These are phyloP conservation scores for Penicillium paradoxum DNA, from an alignment of 495 filamentous ascomycete species.

Conservation along the genomic window DNA sequence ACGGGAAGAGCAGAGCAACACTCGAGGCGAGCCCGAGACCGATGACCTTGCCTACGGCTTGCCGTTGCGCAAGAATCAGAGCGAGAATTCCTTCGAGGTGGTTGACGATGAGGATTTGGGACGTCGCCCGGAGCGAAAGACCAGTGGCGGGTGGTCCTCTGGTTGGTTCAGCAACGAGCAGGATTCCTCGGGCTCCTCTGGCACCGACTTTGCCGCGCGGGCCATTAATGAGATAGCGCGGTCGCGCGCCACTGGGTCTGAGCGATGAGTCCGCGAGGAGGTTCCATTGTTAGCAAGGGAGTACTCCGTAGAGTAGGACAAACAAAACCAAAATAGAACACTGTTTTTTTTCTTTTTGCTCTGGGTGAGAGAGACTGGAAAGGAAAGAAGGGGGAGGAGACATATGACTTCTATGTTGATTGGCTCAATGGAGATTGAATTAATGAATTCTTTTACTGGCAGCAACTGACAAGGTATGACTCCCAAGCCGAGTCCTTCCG, in stretches of 20 bases:
- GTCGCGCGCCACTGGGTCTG: slow-evolving; percentile 17
- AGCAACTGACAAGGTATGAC: neutral
- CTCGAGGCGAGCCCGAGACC: slow-evolving; percentile 35
- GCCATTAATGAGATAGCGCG: slow-evolving; percentile 23
- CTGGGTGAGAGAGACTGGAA: neutral
- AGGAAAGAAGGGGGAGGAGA: neutral
- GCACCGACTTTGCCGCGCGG: slow-evolving; percentile 30
- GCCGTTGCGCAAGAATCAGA: slow-evolving; percentile 63
- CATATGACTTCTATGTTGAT: neutral
- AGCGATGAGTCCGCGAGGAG: slow-evolving; percentile 12
- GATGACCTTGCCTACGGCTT: slow-evolving; percentile 44
- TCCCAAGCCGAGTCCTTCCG: slow-evolving; percentile 15
- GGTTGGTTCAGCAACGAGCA: slow-evolving; percentile 36
- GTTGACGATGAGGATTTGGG: slow-evolving; percentile 66
- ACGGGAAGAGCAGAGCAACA: slow-evolving; percentile 57
- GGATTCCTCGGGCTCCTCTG: slow-evolving; percentile 26
- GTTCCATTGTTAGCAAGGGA: neutral
- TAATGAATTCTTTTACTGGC: neutral
- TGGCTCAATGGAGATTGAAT: neutral
- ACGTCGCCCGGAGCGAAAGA: slow-evolving; percentile 17
- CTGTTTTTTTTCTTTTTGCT: slow-evolving; percentile 2
- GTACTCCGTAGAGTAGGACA: neutral
- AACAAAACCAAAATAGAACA: slow-evolving; percentile 12
- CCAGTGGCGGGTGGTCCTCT: slow-evolving; percentile 32
- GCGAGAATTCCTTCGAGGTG: slow-evolving; percentile 77